phyloP scores from a whole-genome alignment of 352 stramenopile genomes.

The Globisporangium apiculatum region DNA sequence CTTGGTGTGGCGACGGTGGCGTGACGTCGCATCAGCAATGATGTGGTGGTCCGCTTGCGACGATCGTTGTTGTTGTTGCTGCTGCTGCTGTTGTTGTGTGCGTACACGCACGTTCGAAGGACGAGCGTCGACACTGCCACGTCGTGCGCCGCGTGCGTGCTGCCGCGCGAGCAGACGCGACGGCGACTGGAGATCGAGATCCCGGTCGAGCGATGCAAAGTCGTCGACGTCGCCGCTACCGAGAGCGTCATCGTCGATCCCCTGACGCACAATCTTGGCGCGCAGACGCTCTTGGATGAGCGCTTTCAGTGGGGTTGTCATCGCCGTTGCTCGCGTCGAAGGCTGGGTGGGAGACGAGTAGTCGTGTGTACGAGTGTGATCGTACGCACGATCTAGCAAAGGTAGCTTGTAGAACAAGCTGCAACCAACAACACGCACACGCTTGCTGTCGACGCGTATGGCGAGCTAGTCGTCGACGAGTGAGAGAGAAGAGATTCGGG shows the following conservation, averaged over 20 bases:
- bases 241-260: slow-evolving; percentile 13
- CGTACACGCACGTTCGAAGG: background rate
- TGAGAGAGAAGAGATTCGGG: too few relatives aligned
- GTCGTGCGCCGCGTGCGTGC: background rate
- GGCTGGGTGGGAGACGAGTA: background rate
- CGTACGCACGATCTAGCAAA: background rate
- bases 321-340: slow-evolving; percentile 4
- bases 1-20: too few relatives aligned
- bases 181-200: background rate
- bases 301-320: slow-evolving; percentile 60
- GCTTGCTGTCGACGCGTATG: too few relatives aligned
- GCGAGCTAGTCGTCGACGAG: too few relatives aligned
- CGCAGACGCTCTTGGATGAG: slow-evolving; percentile 67
- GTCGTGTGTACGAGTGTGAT: background rate
- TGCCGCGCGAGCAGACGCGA: background rate
- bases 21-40: too few relatives aligned
- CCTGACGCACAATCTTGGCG: slow-evolving; percentile 53
- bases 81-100: slow-evolving; percentile 9
- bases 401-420: background rate
- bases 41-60: too few relatives aligned
- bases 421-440: too few relatives aligned
- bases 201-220: background rate
- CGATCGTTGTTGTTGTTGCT: too few relatives aligned
- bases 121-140: background rate
- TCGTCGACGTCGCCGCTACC: slow-evolving; percentile 2